Base-by-base conservation (phyloP, 139 green algal genomes). In the Chlorella vulgaris region DNA sequence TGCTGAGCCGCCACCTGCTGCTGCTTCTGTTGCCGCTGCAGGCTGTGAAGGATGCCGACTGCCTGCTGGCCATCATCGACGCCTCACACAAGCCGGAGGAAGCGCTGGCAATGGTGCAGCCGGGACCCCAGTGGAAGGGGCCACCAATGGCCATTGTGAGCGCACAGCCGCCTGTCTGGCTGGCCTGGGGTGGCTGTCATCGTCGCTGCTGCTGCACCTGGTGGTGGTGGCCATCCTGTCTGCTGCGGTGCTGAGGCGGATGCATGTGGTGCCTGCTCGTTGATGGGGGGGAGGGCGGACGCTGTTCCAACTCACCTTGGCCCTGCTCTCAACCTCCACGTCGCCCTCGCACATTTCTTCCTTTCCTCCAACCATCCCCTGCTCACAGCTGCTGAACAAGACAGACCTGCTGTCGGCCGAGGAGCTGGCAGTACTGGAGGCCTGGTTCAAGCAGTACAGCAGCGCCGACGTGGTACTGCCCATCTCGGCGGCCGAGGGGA, bases 11-110 rank as follows among this genome's bases (percentile, higher is more conserved):
- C 13, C 10, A 68, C 10, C 3, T 43, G 62, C 29, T 5, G 31
- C 28, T 5, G 3, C 62, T 42, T 2, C 15, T 65, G 55, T n/a
- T 5, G 5, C 55, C 55, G 5, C 8, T 28, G 24, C 84, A 81
- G 33, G 90, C 92, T 29, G 88, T 95, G 29, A 87, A 89, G 33
- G 93, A 96, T 43, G 87, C 94, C 5, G 93, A 98, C 81, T 92
- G 88, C 4, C 85, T 98, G 74, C 78, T 98, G 21, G 90, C 92
- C 13, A 88, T 98, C 10, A 88, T 98, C 26, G 93, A 97, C 58
- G 85, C 85, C 3, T 81, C 73, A 0, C 78, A 90, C 69, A 21
- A 53, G 35, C 89, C 91, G 0, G 58, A 88, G 22, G 88, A 91
- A 47, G 88, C 87, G 19, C 82, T 97, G 81, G 81, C 82, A 0